Base-by-base conservation (phyloP, 1,284 basidiomycete genomes). In the Cystobasidium slooffiae region DNA sequence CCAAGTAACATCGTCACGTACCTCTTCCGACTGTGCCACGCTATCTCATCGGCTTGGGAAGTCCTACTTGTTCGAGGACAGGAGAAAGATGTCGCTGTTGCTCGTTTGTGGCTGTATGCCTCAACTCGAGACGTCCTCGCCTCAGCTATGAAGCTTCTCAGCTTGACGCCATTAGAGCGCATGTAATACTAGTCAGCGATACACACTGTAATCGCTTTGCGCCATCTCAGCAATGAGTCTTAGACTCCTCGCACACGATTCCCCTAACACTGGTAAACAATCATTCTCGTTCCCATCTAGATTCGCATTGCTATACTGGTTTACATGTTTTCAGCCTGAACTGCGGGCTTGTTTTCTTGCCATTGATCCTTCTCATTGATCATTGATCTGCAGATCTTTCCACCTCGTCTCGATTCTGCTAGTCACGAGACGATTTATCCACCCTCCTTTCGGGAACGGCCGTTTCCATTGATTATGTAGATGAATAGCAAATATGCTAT, bases 401-500 rank as follows among this genome's bases (percentile, higher is more conserved):
- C 70, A 73, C 12, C 53, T 41, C 14, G 18, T 47, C 41, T 73
- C 62, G n/a, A 73, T 58, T 22, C 16, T 18, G 20, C 65, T 47
- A 4, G 67, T 66, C 9, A 76, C 58, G 6, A 92, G 78, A 78
- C 91, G 84, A 53, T 92, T 88, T 0, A 97, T 87, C 93, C 93
- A 94, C 0, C 93, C 91, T 14, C 83, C 86, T 58, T 82, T 82
- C 0, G 93, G 92, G 78, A 91, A 96, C 56, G 83, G 80, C 84
- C 91, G 93, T 68, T 89, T 86, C 94, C 94, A 97, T 81, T 93
- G 92, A 83, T 96, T 96, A 82, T 97, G 94, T 78, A 97, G 81
- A 84, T 95, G 94, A 39, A 97, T 88, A 0, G 89, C 87, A 83
- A 94, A 97, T 8, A 96, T 86, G 75, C 89, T 86, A 8, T 85